Conservation (phyloP, 805 yeast genomes). For the Yarrowia sp. region DNA sequence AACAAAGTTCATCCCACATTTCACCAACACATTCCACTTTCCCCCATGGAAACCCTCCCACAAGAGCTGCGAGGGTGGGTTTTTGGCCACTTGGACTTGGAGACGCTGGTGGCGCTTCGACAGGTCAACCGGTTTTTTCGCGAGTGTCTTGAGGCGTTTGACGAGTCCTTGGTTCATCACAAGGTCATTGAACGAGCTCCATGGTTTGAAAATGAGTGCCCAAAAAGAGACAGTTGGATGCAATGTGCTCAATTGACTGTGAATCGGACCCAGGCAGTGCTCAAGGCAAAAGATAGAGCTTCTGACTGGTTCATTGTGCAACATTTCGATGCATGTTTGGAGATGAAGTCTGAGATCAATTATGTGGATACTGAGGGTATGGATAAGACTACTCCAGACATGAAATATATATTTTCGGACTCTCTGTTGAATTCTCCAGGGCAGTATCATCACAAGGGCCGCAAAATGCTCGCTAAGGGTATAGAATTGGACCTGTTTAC, state of each 20-base stretch:
- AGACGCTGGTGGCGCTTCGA: not conserved
- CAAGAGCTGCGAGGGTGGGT: not conserved
- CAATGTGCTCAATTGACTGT: not conserved
- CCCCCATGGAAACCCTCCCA: not conserved
- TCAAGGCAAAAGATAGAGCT: not conserved
- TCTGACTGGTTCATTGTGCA: not conserved
- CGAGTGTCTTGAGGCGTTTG: not conserved
- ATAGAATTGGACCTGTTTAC: not conserved
- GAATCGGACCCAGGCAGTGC: not conserved
- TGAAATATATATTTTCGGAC: not conserved
- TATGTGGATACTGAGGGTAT: not conserved
- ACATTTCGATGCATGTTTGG: not conserved
- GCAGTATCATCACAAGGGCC: not conserved
- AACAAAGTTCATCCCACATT: too few species aligned
- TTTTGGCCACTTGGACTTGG: not conserved
- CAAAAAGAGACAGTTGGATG: not conserved
- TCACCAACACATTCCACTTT: too few species aligned
- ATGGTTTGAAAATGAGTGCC: not conserved
- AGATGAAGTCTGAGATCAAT: not conserved
- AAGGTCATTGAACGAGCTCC: constrained; percentile 2
- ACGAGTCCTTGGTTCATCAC: not conserved
- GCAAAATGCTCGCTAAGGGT: not conserved
- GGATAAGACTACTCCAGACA: not conserved
- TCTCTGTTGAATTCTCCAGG: not conserved
- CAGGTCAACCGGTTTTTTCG: not conserved